Evolutionary conservation across 805 yeast species (phyloP).

Genomic region (Candida gorgasii): DNA sequence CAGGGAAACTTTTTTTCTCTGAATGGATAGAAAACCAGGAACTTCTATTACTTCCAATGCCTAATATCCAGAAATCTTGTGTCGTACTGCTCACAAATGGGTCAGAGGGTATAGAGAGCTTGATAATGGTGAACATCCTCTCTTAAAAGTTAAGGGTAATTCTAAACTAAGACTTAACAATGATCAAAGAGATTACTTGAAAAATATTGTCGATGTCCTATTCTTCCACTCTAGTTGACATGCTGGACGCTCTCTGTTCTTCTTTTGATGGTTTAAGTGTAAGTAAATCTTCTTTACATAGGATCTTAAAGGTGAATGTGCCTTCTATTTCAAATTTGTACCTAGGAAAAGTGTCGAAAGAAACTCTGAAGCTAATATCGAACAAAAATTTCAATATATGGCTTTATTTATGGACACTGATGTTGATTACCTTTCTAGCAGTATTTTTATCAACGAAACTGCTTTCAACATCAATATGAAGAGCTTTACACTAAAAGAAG

Average conservation of each 20-base stretch:
- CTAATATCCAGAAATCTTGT: conserved; percentile 2
- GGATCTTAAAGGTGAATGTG: no score
- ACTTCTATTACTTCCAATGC: conserved; percentile 7
- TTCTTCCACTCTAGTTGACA: no score
- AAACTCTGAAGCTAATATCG: no score
- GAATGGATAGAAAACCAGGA: conserved; percentile 9
- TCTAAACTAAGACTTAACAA: conserved; percentile 5
- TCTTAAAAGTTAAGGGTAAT: conserved; percentile 7
- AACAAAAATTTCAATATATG: conserved; percentile 10
- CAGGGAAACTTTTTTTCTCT: no score
- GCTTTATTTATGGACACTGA: conserved; percentile 6
- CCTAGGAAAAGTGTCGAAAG: no score
- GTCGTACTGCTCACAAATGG: conserved; percentile 10
- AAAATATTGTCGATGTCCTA: conserved; percentile 1
- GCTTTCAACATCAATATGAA: conserved; percentile 17
- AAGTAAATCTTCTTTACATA: no score
- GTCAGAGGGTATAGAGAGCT: conserved; percentile 9
- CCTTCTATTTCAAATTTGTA: no score
- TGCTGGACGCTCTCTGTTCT: no score
- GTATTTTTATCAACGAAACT: conserved; percentile 19
- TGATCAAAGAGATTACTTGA: conserved; percentile 2
- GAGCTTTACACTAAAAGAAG: conserved; percentile 13
- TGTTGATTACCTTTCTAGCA: conserved; percentile 10
- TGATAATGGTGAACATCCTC: conserved; percentile 9
- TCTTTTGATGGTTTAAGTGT: no score